Evolutionary conservation across 2,329 filamentous ascomycete genomes (phyloP).

Genomic region (Colletotrichum musae): DNA sequence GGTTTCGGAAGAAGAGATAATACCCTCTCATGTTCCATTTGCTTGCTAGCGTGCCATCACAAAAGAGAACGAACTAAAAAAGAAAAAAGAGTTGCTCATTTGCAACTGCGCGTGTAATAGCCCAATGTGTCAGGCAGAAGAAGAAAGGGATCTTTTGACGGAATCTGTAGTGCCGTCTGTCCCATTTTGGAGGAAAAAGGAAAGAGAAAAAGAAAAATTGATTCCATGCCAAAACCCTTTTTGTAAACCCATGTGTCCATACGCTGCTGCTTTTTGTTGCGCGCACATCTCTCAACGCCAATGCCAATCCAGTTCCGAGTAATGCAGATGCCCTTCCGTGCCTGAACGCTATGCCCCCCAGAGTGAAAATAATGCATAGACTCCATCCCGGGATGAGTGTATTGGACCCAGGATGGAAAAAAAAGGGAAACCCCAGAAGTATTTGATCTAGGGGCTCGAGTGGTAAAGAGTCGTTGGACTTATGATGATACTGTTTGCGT

Average conservation of each 20-base stretch:
- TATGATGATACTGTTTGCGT: constrained; percentile 17
- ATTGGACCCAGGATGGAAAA: background rate
- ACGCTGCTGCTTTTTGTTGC: constrained; percentile 27
- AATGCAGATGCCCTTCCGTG: constrained; percentile 32
- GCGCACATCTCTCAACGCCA: constrained; percentile 33
- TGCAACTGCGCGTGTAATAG: constrained; percentile 12
- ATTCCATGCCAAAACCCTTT: constrained; percentile 17
- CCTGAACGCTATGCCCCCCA: constrained; percentile 38
- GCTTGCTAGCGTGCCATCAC: constrained; percentile 41
- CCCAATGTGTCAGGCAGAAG: constrained; percentile 11
- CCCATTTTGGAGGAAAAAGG: background rate
- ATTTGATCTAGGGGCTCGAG: background rate
- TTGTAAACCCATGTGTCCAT: constrained; percentile 20
- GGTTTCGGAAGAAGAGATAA: constrained; percentile 24
- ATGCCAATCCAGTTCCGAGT: constrained; percentile 22
- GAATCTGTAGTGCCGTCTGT: constrained; percentile 23
- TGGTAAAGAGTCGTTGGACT: background rate
- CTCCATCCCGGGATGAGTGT: background rate
- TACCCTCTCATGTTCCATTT: constrained; percentile 38
- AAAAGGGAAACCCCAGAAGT: background rate
- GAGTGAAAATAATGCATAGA: constrained; percentile 32
- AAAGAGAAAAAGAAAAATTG: background rate
- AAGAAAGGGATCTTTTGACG: constrained; percentile 3
- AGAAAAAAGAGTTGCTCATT: constrained; percentile 14
- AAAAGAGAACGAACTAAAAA: constrained; percentile 3